Evolutionary conservation across 768 basidiomycete species (phyloP).

Genomic region (Erythrobasidium yunnanense): DNA sequence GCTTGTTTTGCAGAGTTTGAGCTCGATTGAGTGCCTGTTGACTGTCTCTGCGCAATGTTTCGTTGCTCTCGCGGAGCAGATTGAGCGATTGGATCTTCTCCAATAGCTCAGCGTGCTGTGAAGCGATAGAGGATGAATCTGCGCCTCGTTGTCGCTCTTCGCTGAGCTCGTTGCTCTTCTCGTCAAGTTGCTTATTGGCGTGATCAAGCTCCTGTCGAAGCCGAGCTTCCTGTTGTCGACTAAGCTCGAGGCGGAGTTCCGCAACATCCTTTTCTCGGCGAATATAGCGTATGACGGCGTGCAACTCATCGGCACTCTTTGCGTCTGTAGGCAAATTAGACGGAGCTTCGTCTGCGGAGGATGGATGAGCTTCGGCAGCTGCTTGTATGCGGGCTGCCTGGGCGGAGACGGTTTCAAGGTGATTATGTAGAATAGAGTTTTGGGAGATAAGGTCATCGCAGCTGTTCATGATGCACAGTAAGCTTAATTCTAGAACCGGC

Average conservation of each 20-base stretch:
- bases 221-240: slow-evolving; percentile 63
- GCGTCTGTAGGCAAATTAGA: slow-evolving; percentile 42
- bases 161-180: slow-evolving; percentile 57
- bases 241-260: slow-evolving; percentile 71
- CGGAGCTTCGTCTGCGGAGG: slow-evolving; percentile 28
- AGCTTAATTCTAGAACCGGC: not conserved
- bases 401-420: slow-evolving; percentile 69
- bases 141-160: slow-evolving; percentile 74
- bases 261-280: slow-evolving; percentile 87
- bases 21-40: slow-evolving; percentile 61
- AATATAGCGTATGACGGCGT: slow-evolving; percentile 57
- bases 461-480: slow-evolving; percentile 42
- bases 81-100: slow-evolving; percentile 79
- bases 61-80: slow-evolving; percentile 75
- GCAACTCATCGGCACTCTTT: slow-evolving; percentile 47
- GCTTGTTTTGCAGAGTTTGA: slow-evolving; percentile 44
- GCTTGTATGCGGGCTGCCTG: slow-evolving; percentile 63
- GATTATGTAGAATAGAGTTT: slow-evolving; percentile 65
- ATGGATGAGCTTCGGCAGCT: slow-evolving; percentile 27
- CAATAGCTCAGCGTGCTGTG: slow-evolving; percentile 71
- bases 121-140: slow-evolving; percentile 57
- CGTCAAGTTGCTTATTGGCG: slow-evolving; percentile 57
- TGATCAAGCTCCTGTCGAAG: slow-evolving; percentile 67
- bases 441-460: slow-evolving; percentile 64
- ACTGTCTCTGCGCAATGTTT: slow-evolving; percentile 65